Evolutionary conservation across 371 early-diverging fungal genomes (phyloP).

Genomic region (Rhizopus arrhizus): DNA sequence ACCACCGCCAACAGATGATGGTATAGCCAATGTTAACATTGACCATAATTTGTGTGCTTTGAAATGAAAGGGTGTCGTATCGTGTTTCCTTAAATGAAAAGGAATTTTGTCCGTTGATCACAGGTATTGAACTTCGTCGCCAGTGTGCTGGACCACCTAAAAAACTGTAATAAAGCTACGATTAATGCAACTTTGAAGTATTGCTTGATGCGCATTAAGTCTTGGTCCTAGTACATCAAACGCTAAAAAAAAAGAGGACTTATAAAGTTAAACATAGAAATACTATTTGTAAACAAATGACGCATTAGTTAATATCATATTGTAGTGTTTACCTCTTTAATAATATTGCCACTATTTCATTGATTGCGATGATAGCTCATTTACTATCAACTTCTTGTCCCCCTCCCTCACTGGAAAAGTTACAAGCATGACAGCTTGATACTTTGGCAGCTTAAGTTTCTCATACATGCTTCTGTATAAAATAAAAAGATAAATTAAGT

Average conservation of each 20-base stretch:
- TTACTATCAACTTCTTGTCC: slow-evolving; percentile 9
- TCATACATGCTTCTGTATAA: too few species aligned
- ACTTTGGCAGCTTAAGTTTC: slow-evolving; percentile 6
- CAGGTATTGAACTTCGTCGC: slow-evolving; percentile 7
- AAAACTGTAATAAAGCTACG: slow-evolving; percentile 6
- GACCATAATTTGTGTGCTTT: slow-evolving; percentile 8
- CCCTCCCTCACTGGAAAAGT: slow-evolving; percentile 6
- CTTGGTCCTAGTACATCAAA: slow-evolving; percentile 8
- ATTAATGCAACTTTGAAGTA: slow-evolving; percentile 9
- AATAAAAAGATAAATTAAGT: too few species aligned
- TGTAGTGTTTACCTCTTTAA: slow-evolving; percentile 8
- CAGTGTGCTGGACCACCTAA: slow-evolving; percentile 9
- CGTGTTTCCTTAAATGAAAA: slow-evolving; percentile 5
- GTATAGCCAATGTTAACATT: slow-evolving; percentile 7
- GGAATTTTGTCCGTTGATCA: slow-evolving; percentile 5
- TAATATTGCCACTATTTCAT: slow-evolving; percentile 7
- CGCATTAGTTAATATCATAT: slow-evolving; percentile 9
- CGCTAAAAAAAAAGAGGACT: slow-evolving; percentile 7
- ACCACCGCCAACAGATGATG: slow-evolving; percentile 7
- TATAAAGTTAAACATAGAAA: slow-evolving; percentile 7
- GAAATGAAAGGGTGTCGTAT: slow-evolving; percentile 6
- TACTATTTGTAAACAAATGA: slow-evolving; percentile 8
- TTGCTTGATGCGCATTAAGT: slow-evolving; percentile 8
- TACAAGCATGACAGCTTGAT: slow-evolving; percentile 10
- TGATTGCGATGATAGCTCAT: slow-evolving; percentile 9